Percentiles rank a stretch among this genome's conserved stretches.
phyloP scores from a whole-genome alignment of 805 yeast species.

The Zygoascus tannicola region DNA sequence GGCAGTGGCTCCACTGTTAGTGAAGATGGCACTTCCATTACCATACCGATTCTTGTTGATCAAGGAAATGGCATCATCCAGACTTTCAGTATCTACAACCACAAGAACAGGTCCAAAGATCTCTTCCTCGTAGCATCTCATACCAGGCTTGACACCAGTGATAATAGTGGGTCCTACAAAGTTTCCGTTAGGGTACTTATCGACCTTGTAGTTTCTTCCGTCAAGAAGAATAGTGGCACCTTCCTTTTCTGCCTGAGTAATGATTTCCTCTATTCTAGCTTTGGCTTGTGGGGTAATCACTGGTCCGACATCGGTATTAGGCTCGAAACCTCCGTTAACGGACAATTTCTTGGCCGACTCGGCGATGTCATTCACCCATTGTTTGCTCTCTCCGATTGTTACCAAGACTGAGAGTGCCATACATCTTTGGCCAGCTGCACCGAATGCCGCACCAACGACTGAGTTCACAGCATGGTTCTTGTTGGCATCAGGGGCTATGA shows the following conservation, averaged over 20 bases:
- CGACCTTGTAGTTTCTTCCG: constrained; percentile 45
- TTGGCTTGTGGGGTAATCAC: constrained; percentile 54
- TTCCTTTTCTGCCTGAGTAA: constrained; percentile 46
- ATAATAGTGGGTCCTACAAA: constrained; percentile 66
- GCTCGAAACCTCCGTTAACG: constrained; percentile 59
- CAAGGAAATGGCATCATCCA: constrained; percentile 59
- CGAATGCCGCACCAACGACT: constrained; percentile 66
- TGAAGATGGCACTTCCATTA: constrained; percentile 63
- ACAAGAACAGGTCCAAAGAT: constrained; percentile 70
- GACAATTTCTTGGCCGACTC: constrained; percentile 46
- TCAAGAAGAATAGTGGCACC: constrained; percentile 59
- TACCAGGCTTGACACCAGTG: constrained; percentile 53
- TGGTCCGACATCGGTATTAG: constrained; percentile 60
- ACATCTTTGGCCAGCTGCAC: constrained; percentile 81
- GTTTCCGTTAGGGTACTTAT: constrained; percentile 51
- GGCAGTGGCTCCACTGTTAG: constrained; percentile 59
- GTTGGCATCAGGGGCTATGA: constrained; percentile 66
- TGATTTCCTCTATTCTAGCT: constrained; percentile 45
- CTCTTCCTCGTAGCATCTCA: constrained; percentile 65
- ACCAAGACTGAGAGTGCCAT: constrained; percentile 70
- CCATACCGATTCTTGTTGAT: constrained; percentile 58
- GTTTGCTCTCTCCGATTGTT: constrained; percentile 56
- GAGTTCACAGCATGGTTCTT: constrained; percentile 54
- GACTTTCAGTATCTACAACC: constrained; percentile 50
- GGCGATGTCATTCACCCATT: constrained; percentile 54